Evolutionary conservation across 2,329 filamentous ascomycete genomes (phyloP).

Genomic region (Sordariomycetes sp.): DNA sequence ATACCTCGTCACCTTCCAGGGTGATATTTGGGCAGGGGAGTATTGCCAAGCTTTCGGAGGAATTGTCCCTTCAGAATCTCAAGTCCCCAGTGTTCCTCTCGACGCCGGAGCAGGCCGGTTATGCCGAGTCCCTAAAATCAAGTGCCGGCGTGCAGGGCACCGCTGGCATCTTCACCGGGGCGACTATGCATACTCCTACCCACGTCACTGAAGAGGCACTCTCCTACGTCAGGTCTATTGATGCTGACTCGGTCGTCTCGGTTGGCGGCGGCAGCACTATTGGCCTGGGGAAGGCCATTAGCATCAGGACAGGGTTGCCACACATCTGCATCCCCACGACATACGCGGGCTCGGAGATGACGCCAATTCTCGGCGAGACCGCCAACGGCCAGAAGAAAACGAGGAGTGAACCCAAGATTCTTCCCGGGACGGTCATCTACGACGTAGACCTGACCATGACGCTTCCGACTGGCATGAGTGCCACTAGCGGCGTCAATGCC

Average conservation of each 20-base stretch:
- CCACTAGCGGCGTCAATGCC: slow-evolving; percentile 50
- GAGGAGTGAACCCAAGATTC: slow-evolving; percentile 40
- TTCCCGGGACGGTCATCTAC: slow-evolving; percentile 49
- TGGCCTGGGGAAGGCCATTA: slow-evolving; percentile 47
- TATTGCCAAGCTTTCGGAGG: slow-evolving; percentile 29
- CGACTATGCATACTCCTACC: slow-evolving; percentile 50
- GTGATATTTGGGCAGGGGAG: slow-evolving; percentile 44
- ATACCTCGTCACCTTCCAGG: slow-evolving; percentile 9
- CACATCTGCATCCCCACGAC: slow-evolving; percentile 48
- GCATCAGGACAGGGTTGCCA: slow-evolving; percentile 35
- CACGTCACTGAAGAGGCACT: slow-evolving; percentile 42
- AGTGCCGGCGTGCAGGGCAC: slow-evolving; percentile 11
- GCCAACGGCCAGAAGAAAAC: slow-evolving; percentile 44
- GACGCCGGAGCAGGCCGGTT: slow-evolving; percentile 34
- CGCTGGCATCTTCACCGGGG: slow-evolving; percentile 29
- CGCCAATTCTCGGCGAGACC: slow-evolving; percentile 50
- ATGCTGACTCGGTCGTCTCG: slow-evolving; percentile 41
- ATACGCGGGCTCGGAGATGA: slow-evolving; percentile 51
- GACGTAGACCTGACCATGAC: slow-evolving; percentile 52
- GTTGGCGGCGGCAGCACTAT: slow-evolving; percentile 50
- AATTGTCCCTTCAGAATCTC: slow-evolving; percentile 28
- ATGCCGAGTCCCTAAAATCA: slow-evolving; percentile 1
- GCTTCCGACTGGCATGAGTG: slow-evolving; percentile 35
- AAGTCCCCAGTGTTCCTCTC: slow-evolving; percentile 40
- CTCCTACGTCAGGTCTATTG: slow-evolving; percentile 24